Evolutionary conservation across 1,284 basidiomycete genomes (phyloP).

Genomic region (Microbotryum silenes-acaulis): DNA sequence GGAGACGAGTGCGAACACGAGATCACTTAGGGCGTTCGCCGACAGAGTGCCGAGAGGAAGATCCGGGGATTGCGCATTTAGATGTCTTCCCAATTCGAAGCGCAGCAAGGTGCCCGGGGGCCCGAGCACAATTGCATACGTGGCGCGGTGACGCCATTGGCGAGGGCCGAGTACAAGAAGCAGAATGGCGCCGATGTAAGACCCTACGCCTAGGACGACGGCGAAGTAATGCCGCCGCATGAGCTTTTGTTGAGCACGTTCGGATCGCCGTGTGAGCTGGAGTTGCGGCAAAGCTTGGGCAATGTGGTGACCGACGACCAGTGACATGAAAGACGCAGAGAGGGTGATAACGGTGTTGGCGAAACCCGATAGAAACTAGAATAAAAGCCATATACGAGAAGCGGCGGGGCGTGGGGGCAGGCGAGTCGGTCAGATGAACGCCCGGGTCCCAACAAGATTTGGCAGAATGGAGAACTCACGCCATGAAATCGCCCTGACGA

Average conservation of each 20-base stretch:
- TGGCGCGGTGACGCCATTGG: slow-evolving; percentile 65
- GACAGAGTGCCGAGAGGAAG: slow-evolving; percentile 81
- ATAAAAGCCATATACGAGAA: neutral
- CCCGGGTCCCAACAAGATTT: neutral
- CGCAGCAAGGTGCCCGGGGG: slow-evolving; percentile 82
- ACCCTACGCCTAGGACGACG: slow-evolving; percentile 31
- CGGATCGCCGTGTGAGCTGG: slow-evolving; percentile 41
- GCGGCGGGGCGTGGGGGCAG: neutral
- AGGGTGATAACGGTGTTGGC: slow-evolving; percentile 26
- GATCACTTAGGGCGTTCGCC: slow-evolving; percentile 76
- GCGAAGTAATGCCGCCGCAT: slow-evolving; percentile 46
- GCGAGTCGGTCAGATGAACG: neutral
- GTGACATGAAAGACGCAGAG: slow-evolving; percentile 51
- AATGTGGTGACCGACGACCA: slow-evolving; percentile 55
- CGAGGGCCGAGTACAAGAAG: slow-evolving; percentile 41
- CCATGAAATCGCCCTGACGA: slow-evolving; percentile 64
- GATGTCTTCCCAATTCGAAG: slow-evolving; percentile 62
- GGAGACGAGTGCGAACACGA: slow-evolving; percentile 62
- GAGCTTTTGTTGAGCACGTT: slow-evolving; percentile 44
- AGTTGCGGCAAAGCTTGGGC: slow-evolving; percentile 42
- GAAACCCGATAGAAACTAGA: slow-evolving; percentile 25
- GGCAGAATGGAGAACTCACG: slow-evolving; percentile 49
- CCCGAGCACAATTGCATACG: slow-evolving; percentile 80
- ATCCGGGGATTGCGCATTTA: slow-evolving; percentile 56
- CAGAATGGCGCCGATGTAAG: slow-evolving; percentile 38